Percentiles rank a stretch among this genome's conserved stretches.
phyloP scores from a whole-genome alignment of 257 asterid genomes.

The Ilex asprella region DNA sequence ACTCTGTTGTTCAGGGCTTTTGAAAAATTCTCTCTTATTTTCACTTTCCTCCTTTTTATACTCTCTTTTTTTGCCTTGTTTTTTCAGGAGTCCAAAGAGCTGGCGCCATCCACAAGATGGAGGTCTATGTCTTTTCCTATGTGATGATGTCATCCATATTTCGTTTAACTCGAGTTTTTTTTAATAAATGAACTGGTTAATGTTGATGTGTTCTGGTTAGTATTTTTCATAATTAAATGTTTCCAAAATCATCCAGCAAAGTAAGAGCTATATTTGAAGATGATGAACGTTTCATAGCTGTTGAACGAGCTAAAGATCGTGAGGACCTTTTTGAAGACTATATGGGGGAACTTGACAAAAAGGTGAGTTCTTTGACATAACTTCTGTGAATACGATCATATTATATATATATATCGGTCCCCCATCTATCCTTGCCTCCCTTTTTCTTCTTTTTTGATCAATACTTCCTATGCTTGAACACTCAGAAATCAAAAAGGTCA shows the following conservation, averaged over 20 bases:
- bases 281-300: conserved; percentile 78
- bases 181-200: conserved; percentile 4
- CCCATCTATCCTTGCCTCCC: too few species aligned
- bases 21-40: not conserved
- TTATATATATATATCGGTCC: too few species aligned
- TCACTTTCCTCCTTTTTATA: not conserved
- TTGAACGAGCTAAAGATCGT: conserved; percentile 75
- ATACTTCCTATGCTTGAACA: too few species aligned
- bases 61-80: not conserved
- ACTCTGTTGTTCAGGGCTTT: not conserved
- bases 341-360: conserved; percentile 64
- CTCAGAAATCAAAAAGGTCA: too few species aligned
- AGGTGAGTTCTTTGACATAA: conserved; percentile 30
- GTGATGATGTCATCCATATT: conserved; percentile 4
- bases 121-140: conserved; percentile 43
- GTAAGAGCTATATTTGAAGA: conserved; percentile 61
- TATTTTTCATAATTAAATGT: conserved; percentile 17
- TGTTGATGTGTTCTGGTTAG: not conserved
- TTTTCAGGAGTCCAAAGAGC: conserved; percentile 72
- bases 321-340: conserved; percentile 81
- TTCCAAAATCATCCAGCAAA: conserved; percentile 47
- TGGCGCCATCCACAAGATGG: conserved; percentile 72
- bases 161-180: conserved; percentile 5
- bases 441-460: too few species aligned
- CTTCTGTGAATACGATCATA: too few species aligned